These are phyloP conservation scores for Nitzschia sp. DNA, from an alignment of 108 stramenopile genomes.

Conservation along the genomic window DNA sequence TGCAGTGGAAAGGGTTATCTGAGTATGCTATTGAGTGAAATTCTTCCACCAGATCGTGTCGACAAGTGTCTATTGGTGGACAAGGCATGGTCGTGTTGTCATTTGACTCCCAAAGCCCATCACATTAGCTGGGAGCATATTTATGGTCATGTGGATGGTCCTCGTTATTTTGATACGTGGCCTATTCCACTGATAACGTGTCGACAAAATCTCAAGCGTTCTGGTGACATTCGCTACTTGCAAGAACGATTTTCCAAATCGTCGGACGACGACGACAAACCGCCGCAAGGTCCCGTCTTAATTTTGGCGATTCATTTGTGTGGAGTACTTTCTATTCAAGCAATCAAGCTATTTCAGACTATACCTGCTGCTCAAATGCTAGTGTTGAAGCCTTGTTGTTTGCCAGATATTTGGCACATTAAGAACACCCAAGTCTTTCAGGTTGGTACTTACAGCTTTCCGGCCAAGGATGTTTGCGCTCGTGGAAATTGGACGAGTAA, in stretches of 20 bases:
- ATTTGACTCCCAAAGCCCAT: constrained; percentile 32
- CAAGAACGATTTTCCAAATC: constrained; percentile 6
- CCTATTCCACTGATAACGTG: constrained; percentile 58
- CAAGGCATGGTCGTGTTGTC: constrained; percentile 64
- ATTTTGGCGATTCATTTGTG: constrained; percentile 71
- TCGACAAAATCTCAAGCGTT: constrained; percentile 58
- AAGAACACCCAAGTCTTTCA: constrained; percentile 51
- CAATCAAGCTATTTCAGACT: constrained; percentile 60
- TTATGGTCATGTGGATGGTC: constrained; percentile 35
- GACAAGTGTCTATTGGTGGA: constrained; percentile 59
- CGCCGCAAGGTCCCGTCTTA: constrained; percentile 30
- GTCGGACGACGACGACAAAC: not conserved
- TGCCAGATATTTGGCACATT: constrained; percentile 59
- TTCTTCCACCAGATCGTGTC: constrained; percentile 38
- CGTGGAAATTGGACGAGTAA: constrained; percentile 45
- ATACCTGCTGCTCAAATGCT: constrained; percentile 34
- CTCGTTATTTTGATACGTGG: constrained; percentile 57
- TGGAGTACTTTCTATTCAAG: constrained; percentile 59
- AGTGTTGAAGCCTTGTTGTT: constrained; percentile 66
- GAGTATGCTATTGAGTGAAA: constrained; percentile 59
- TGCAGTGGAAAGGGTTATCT: constrained; percentile 59
- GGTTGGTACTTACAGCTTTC: constrained; percentile 50
- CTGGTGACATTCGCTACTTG: constrained; percentile 17
- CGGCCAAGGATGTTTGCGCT: constrained; percentile 54
- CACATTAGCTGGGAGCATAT: constrained; percentile 72